These are phyloP conservation scores for Blumeriella jaapii DNA, from an alignment of 2,329 filamentous ascomycete species.

Conservation along the genomic window DNA sequence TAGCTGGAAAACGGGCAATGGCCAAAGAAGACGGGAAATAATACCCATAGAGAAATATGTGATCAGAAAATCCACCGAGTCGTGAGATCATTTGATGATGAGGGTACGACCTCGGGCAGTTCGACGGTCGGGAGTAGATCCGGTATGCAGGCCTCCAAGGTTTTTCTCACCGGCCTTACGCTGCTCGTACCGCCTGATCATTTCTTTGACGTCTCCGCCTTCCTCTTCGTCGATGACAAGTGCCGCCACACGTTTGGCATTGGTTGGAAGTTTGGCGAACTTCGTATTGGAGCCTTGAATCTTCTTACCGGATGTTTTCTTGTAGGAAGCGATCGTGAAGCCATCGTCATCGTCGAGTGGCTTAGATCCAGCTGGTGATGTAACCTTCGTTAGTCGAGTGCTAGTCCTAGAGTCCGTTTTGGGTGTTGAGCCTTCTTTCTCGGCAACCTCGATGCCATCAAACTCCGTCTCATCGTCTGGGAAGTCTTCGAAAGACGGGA, in stretches of 20 bases:
- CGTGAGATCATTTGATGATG: slow-evolving; percentile 1
- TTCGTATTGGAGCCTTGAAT: slow-evolving; percentile 1
- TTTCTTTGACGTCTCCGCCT: slow-evolving; percentile 6
- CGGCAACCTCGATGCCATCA: not conserved
- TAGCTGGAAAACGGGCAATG: not conserved
- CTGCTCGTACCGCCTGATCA: slow-evolving; percentile 8
- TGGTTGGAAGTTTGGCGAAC: slow-evolving; percentile 2
- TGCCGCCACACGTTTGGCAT: not conserved
- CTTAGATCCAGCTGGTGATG: not conserved
- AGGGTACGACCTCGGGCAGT: slow-evolving; percentile 1
- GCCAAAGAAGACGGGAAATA: not conserved
- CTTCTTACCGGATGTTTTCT: slow-evolving; percentile 1
- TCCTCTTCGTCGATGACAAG: slow-evolving; percentile 4
- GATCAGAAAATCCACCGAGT: not conserved
- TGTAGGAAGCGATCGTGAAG: slow-evolving; percentile 2
- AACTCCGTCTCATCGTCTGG: slow-evolving; percentile 2
- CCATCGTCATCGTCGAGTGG: slow-evolving; percentile 1
- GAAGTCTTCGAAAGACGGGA: slow-evolving; percentile 4
- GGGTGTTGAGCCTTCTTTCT: not conserved
- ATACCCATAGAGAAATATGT: not conserved
- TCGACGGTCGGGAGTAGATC: slow-evolving; percentile 1
- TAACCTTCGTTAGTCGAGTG: not conserved
- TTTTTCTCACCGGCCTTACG: slow-evolving; percentile 4
- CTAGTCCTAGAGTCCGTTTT: not conserved
- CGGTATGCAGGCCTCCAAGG: slow-evolving; percentile 2